Evolutionary conservation across 2,329 filamentous ascomycete genomes (phyloP).

Genomic region (Phaeosphaeria sp.): DNA sequence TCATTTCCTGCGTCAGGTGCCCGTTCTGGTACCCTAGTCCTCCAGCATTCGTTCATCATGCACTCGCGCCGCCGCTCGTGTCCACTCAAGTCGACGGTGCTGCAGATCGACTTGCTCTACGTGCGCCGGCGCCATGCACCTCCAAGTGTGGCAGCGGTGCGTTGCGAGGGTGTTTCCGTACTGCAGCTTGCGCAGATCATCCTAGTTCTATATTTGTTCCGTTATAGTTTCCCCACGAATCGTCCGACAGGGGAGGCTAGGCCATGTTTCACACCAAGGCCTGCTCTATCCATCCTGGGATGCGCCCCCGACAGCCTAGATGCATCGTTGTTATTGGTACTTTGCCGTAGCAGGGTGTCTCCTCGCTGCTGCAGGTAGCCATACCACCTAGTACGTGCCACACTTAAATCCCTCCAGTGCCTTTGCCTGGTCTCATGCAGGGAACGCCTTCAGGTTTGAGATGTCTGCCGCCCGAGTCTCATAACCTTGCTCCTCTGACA

Average conservation of each 20-base stretch:
- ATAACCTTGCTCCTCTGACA: slow-evolving; percentile 47
- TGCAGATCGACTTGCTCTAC: slow-evolving; percentile 22
- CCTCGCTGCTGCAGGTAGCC: slow-evolving; percentile 44
- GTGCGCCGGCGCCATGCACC: slow-evolving; percentile 10
- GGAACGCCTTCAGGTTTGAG: slow-evolving; percentile 50
- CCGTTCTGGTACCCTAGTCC: slow-evolving; percentile 7
- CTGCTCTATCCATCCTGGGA: slow-evolving; percentile 39
- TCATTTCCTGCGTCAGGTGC: slow-evolving; percentile 13
- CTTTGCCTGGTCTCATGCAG: slow-evolving; percentile 47
- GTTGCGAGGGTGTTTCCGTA: slow-evolving; percentile 23
- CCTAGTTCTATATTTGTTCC: slow-evolving; percentile 28
- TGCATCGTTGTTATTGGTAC: slow-evolving; percentile 41
- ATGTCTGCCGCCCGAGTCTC: slow-evolving; percentile 49
- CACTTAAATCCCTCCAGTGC: slow-evolving; percentile 45
- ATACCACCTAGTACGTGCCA: slow-evolving; percentile 45
- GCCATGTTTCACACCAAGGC: slow-evolving; percentile 46
- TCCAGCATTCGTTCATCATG: slow-evolving; percentile 4
- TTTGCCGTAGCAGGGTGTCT: slow-evolving; percentile 34
- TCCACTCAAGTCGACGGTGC: slow-evolving; percentile 4
- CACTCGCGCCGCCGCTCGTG: slow-evolving; percentile 9
- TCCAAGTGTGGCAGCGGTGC: slow-evolving; percentile 16
- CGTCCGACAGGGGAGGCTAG: slow-evolving; percentile 47
- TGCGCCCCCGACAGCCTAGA: slow-evolving; percentile 46
- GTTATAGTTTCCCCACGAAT: slow-evolving; percentile 48
- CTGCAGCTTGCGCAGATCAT: slow-evolving; percentile 36